Evolutionary conservation across 305 asterid genomes (phyloP), one percentile per base, ranked within the genome.

Genomic region (Fraxinus velutina): DNA sequence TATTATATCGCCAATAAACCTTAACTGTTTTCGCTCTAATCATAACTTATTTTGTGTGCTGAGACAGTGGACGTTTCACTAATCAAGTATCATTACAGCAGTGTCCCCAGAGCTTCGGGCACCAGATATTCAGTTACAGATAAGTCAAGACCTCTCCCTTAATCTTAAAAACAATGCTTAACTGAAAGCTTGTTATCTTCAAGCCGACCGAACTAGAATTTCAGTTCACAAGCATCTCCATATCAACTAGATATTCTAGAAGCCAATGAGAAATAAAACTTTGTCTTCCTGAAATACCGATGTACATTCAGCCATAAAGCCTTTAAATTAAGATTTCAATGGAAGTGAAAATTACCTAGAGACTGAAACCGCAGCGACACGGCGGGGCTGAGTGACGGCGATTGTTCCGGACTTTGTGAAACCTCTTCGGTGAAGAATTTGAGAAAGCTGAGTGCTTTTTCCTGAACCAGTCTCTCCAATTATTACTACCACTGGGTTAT

Each of bases 391-490:
- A 80, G 98, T 94, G 22, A 95, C 93, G 76, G 96, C 99, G 33
- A 95, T 91, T 85, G 87, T 84, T 10, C 97, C 95, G 52, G 93
- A 89, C 73, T 90, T 87, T 22, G 99, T 89, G 87, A 92, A 96
- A 27, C 97, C 97, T 50, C 86, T 89, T 81, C 90, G 44, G 72
- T 91, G 94, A 78, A 94, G 97, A 78, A 94, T 94, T 83, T 93
- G 97, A 24, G 97, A 93, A 39, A 93, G 97, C 64, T 94, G 98
- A 30, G 97, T 94, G 81, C 98, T 94, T 83, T 94, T 94, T 0
- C 98, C 98, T 0, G 98, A 94, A 44, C 97, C 98, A 9, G 98
- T 94, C 84, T 94, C 98, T 36, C 97, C 98, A 27, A 94, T 93
- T 21, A 94, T 81, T 1, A 94, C 98, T 0, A 89, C 93, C 2